Evolutionary conservation across 129 eudicot species (phyloP).

Genomic region (Tagetes patula): DNA sequence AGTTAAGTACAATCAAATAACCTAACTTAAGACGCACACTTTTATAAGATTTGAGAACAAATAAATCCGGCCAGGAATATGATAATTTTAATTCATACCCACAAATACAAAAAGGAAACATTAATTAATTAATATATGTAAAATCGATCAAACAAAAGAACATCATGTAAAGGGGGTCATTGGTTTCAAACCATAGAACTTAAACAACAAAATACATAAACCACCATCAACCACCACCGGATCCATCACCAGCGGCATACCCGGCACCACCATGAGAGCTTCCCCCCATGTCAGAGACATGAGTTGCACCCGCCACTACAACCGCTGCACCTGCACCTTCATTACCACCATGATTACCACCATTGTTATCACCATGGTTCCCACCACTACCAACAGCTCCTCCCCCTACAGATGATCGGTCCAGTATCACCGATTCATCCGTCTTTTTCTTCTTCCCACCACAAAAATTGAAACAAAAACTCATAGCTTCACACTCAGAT

Average conservation of each 20-base stretch:
- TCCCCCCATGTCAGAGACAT: constrained; percentile 28
- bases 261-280: constrained; percentile 36
- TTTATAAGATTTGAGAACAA: not conserved
- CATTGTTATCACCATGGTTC: constrained; percentile 14
- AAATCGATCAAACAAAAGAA: not conserved
- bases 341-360: constrained; percentile 17
- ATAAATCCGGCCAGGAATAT: not conserved
- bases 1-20: too few relatives aligned
- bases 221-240: constrained; percentile 24
- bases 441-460: constrained; percentile 29
- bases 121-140: not conserved
- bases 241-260: constrained; percentile 26
- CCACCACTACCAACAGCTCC: constrained; percentile 18
- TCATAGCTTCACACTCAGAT: constrained; percentile 26
- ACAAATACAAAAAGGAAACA: not conserved
- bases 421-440: constrained; percentile 23
- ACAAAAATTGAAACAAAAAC: constrained; percentile 19
- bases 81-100: not conserved
- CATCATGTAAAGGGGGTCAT: not conserved
- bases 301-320: constrained; percentile 14
- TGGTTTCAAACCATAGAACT: not conserved
- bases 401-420: constrained; percentile 17
- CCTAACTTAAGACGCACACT: too few relatives aligned
- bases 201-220: not conserved
- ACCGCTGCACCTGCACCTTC: constrained; percentile 27